Percentiles rank a stretch among this genome's conserved stretches.
Conservation (phyloP, 352 stramenopile genomes). For the Phytophthora idaei region DNA sequence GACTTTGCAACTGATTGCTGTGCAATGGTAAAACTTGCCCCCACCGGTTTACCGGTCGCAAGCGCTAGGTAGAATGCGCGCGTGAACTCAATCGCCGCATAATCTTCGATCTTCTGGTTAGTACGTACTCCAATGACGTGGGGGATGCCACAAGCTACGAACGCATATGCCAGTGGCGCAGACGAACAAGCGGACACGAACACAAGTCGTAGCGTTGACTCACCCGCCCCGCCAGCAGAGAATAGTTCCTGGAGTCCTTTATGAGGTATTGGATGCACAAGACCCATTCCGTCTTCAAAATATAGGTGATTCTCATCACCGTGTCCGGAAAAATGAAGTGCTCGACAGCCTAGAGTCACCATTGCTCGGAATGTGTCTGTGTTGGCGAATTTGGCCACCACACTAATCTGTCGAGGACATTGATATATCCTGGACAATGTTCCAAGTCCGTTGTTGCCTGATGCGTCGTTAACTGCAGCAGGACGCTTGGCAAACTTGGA, state of each 20-base stretch:
- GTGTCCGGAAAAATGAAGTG: conserved; percentile 96
- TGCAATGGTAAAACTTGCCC: conserved; percentile 72
- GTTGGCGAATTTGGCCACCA: conserved; percentile 95
- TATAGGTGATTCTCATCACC: conserved; percentile 92
- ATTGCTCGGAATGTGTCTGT: conserved; percentile 92
- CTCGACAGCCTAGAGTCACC: conserved; percentile 90
- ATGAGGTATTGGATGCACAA: conserved; percentile 81
- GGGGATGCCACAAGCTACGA: conserved; percentile 89
- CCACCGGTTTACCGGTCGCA: conserved; percentile 75
- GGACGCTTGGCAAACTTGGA: conserved; percentile 64
- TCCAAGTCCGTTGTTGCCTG: conserved; percentile 16
- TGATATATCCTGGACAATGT: conserved; percentile 50
- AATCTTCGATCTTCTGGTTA: conserved; percentile 89
- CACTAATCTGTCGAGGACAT: conserved; percentile 84
- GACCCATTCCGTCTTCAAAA: conserved; percentile 93
- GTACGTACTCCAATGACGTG: conserved; percentile 91
- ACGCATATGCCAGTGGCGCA: conserved; percentile 77
- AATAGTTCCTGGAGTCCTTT: conserved; percentile 74
- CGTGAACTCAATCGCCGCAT: conserved; percentile 87
- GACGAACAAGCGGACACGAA: conserved; percentile 86
- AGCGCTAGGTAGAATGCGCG: conserved; percentile 83
- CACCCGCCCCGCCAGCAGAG: conserved; percentile 45
- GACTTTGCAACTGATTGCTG: conserved; percentile 79
- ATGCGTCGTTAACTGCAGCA: conserved; percentile 17
- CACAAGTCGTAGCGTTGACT: conserved; percentile 68